Percentiles rank a stretch among this genome's conserved stretches.
These are phyloP conservation scores for Pelomyxa schiedti DNA, from an alignment of 78 protist species.

Conservation along the genomic window DNA sequence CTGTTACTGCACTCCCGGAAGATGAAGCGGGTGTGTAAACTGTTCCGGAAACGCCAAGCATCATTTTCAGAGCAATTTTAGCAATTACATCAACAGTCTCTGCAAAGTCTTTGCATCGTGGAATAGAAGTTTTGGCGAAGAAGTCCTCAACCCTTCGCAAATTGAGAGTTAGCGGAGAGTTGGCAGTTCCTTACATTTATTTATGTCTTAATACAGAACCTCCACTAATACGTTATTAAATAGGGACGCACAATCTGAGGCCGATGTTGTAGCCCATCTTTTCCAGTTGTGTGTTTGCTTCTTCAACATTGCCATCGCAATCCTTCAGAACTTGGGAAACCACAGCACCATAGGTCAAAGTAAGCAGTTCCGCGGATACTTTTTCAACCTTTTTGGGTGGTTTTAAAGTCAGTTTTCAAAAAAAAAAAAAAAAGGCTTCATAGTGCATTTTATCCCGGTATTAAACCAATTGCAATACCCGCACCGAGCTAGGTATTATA, in stretches of 20 bases:
- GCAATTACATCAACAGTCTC: slow-evolving; percentile 92
- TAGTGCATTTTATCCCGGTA: too few relatives aligned
- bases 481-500: too few relatives aligned
- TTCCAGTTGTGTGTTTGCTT: slow-evolving; percentile 85
- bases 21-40: too few relatives aligned
- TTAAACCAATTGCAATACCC: too few relatives aligned
- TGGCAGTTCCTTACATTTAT: slow-evolving; percentile 86
- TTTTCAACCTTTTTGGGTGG: too few relatives aligned
- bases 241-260: background rate
- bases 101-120: slow-evolving; percentile 48
- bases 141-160: slow-evolving; percentile 88
- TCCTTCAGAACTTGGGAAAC: slow-evolving; percentile 90
- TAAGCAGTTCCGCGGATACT: slow-evolving; percentile 67
- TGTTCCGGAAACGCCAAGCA: slow-evolving; percentile 75
- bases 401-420: too few relatives aligned
- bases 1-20: slow-evolving; percentile 47
- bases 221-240: background rate
- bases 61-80: slow-evolving; percentile 89
- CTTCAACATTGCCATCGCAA: slow-evolving; percentile 61
- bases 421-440: too few relatives aligned
- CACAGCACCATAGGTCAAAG: slow-evolving; percentile 93
- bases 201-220: background rate
- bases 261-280: slow-evolving; percentile 58
- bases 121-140: slow-evolving; percentile 55
- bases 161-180: too few relatives aligned